These are phyloP conservation scores for Corymbia citriodora DNA, from an alignment of 441 rosid genomes.

Conservation along the genomic window DNA sequence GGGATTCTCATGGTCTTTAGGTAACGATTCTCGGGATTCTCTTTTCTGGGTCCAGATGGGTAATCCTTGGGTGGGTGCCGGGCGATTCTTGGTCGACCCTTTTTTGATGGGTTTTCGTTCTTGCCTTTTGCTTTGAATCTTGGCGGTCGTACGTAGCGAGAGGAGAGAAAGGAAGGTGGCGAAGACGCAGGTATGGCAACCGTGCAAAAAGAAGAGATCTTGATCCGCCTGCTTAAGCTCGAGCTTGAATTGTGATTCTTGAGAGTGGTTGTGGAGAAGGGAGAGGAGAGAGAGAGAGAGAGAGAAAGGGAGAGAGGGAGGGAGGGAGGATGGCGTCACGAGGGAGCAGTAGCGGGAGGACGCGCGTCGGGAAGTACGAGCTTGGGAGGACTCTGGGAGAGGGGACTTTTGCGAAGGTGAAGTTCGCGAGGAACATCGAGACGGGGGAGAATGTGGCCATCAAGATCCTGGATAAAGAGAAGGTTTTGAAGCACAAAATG, in stretches of 20 bases:
- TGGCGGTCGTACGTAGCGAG: background rate
- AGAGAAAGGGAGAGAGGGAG: background rate
- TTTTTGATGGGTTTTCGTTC: background rate
- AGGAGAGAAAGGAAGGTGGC: constrained; percentile 33
- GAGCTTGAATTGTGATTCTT: background rate
- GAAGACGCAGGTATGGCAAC: constrained; percentile 98
- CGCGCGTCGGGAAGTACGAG: constrained; percentile 92
- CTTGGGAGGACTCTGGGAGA: constrained; percentile 90
- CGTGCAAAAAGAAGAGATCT: constrained; percentile 92
- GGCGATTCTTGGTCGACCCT: background rate
- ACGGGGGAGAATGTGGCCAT: constrained; percentile 80
- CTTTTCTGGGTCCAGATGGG: background rate
- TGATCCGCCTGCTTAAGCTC: constrained; percentile 24
- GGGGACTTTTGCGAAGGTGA: constrained; percentile 96
- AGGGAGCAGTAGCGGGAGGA: constrained; percentile 34
- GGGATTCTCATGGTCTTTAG: background rate
- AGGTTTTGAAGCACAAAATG: constrained; percentile 82
- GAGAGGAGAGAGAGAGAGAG: background rate
- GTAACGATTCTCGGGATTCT: background rate
- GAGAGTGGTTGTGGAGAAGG: background rate
- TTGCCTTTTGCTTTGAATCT: no score
- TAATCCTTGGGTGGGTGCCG: background rate
- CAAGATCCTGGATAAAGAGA: constrained; percentile 90
- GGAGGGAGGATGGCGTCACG: constrained; percentile 42
- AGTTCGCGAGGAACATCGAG: constrained; percentile 71